Evolutionary conservation across 768 basidiomycete species (phyloP), one percentile per base, ranked within the genome.

Genomic region (Hericium erinaceus): DNA sequence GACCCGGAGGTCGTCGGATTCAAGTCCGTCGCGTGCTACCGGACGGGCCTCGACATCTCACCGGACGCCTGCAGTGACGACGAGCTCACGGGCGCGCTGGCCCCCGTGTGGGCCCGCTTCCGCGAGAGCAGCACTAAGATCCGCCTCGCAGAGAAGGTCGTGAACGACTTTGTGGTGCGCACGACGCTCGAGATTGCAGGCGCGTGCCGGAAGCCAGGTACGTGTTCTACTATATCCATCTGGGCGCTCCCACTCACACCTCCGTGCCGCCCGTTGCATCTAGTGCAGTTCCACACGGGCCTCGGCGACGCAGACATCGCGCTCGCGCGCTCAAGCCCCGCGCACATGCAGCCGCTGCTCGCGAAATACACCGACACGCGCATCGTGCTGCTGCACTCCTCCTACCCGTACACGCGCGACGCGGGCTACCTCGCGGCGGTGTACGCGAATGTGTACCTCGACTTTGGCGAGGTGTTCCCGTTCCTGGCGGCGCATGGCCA

Each of bases 201-300:
- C 0, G 57, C 73, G 44, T 70, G 69, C 59, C 69, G 72, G 7
- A 87, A 84, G 62, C 89, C 89, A 55, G 81, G 89, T 86, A 59
- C 16, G 74, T 64, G 8, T 57, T 41, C n/a, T 22, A 53, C 56
- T 24, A 5, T 4, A 5, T 26, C 26, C 26, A 26, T 3, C 26
- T 26, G 44, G 49, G 15, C 48, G 38, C 13, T 13, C 22, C 6
- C n/a, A 15, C 11, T 13, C 40, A 26, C 20, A 3, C 22, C 38
- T 41, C 40, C 13, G 9, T 18, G 4, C 40, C 15, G 18, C 40
- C 18, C 40, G 40, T 41, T 41, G 40, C 41, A 46, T 53, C n/a
- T 40, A 44, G 89, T 92, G 20, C 89, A 92, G 73, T 91, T 91
- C 68, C 89, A 92, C 64, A 90, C 87, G 8, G 89, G 89, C 37